phyloP scores from a whole-genome alignment of 495 filamentous ascomycete species.

The Hypomontagnella submonticulosa region DNA sequence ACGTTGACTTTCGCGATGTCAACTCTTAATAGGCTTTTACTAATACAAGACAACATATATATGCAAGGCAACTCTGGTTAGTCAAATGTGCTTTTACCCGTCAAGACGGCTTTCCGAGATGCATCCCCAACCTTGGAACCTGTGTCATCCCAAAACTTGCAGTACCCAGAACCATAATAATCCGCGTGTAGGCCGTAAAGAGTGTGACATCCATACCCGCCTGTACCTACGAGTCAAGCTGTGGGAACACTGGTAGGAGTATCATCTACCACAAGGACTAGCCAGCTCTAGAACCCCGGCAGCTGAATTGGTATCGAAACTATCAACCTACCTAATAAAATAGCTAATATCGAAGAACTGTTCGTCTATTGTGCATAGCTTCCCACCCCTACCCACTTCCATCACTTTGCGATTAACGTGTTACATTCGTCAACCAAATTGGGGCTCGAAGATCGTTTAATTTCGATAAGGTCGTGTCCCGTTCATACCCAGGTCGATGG shows the following conservation, averaged over 20 bases:
- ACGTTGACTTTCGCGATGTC: constrained; percentile 3
- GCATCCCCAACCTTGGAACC: neutral
- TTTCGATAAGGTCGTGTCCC: constrained; percentile 48
- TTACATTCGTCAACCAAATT: constrained; percentile 43
- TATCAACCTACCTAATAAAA: constrained; percentile 37
- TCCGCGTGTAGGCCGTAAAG: too few species aligned
- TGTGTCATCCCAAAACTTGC: too few species aligned
- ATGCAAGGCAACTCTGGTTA: constrained; percentile 19
- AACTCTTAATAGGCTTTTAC: constrained; percentile 2
- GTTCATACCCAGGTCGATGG: constrained; percentile 34
- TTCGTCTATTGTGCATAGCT: constrained; percentile 10
- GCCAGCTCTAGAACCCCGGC: constrained; percentile 42
- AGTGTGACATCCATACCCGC: neutral
- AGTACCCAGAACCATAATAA: neutral
- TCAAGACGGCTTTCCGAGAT: neutral
- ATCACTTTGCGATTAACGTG: constrained; percentile 39
- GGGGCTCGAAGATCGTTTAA: constrained; percentile 45
- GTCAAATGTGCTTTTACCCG: constrained; percentile 27
- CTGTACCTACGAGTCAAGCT: constrained; percentile 30
- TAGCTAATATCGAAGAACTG: constrained; percentile 37
- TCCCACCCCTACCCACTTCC: constrained; percentile 11
- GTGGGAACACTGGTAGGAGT: constrained; percentile 24
- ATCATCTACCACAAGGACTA: constrained; percentile 22
- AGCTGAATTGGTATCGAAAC: constrained; percentile 36
- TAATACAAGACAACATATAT: constrained; percentile 8